phyloP scores from a whole-genome alignment of 2,329 filamentous ascomycete genomes.

The Dendryphion nanum region DNA sequence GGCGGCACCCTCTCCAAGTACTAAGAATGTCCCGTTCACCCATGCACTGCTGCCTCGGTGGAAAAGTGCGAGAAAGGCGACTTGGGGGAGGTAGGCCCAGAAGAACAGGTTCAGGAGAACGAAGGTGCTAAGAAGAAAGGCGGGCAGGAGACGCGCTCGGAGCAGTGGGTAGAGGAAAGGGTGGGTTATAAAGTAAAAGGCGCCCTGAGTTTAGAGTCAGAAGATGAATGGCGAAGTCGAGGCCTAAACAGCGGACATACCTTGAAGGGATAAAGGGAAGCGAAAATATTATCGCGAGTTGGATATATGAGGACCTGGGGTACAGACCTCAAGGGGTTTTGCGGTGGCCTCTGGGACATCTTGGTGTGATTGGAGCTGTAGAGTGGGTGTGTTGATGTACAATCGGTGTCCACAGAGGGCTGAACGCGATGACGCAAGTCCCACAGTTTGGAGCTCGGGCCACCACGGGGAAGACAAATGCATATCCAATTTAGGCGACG shows the following conservation, averaged over 20 bases:
- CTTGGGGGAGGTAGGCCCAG: constrained; percentile 85
- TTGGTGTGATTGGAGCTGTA: no score
- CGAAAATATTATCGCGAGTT: constrained; percentile 23
- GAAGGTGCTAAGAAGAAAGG: constrained; percentile 76
- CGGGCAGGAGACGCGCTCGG: constrained; percentile 71
- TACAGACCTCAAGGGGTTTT: constrained; percentile 24
- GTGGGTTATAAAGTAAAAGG: constrained; percentile 77
- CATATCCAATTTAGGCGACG: no score
- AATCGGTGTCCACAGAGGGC: no score
- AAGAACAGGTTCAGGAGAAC: constrained; percentile 85
- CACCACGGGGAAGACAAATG: no score
- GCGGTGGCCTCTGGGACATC: constrained; percentile 15
- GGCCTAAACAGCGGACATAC: constrained; percentile 10
- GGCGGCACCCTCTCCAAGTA: constrained; percentile 66
- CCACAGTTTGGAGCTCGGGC: no score
- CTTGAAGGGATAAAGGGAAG: constrained; percentile 31
- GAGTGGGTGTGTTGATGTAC: no score
- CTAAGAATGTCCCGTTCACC: constrained; percentile 82
- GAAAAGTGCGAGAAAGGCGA: constrained; percentile 84
- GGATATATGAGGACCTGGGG: constrained; percentile 28
- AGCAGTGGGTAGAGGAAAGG: constrained; percentile 82
- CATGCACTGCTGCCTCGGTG: constrained; percentile 79
- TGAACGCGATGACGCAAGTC: no score
- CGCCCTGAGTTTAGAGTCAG: constrained; percentile 55
- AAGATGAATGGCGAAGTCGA: constrained; percentile 11